Conservation (phyloP, 257 asterid species). For the Solanum clarkiae region DNA sequence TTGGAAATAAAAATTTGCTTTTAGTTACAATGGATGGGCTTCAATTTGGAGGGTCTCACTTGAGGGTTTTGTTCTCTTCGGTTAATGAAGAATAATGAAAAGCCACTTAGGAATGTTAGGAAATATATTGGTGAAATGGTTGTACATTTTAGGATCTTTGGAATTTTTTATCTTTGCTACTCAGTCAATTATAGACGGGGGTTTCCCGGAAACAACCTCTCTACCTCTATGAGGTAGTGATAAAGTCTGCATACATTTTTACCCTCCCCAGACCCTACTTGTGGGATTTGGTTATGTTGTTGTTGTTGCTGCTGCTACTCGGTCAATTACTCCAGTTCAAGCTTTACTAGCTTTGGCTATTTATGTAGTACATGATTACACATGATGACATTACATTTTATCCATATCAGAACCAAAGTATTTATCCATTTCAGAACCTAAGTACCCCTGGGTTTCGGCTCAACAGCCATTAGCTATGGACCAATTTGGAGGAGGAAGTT, state of each 20-base stretch:
- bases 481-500: conserved; percentile 65
- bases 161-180: not conserved
- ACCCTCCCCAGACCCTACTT: too few species aligned
- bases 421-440: not conserved
- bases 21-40: not conserved
- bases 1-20: not conserved
- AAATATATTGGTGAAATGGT: not conserved
- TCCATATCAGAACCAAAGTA: not conserved
- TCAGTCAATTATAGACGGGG: not conserved
- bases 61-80: not conserved
- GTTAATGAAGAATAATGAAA: not conserved
- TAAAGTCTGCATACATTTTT: too few species aligned
- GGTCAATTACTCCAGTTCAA: not conserved
- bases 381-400: not conserved
- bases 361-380: not conserved
- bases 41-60: not conserved
- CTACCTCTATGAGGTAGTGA: too few species aligned
- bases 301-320: not conserved
- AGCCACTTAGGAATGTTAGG: not conserved
- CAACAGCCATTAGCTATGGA: conserved; percentile 38
- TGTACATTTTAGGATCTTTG: not conserved
- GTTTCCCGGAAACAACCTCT: too few species aligned
- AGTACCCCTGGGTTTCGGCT: not conserved
- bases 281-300: too few species aligned
- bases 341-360: not conserved